These are phyloP conservation scores for Lentinula detonsa DNA, from an alignment of 768 basidiomycete genomes.

Conservation along the genomic window DNA sequence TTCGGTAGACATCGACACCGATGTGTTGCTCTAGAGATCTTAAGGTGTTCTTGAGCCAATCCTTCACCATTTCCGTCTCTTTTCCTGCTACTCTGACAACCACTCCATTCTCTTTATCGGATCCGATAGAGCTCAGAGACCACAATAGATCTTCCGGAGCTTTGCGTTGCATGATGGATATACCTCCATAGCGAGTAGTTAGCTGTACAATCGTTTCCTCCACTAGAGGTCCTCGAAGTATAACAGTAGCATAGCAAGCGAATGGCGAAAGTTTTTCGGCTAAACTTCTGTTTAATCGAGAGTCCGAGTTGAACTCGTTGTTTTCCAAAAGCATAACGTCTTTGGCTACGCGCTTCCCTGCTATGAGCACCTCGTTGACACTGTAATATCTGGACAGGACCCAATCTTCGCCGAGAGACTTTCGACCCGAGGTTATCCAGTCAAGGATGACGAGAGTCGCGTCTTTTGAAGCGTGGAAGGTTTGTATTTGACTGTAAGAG, in stretches of 20 bases:
- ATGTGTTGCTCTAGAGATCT: constrained; percentile 42
- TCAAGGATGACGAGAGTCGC: constrained; percentile 76
- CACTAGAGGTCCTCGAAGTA: constrained; percentile 70
- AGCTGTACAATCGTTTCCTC: constrained; percentile 43
- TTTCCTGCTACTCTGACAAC: constrained; percentile 71
- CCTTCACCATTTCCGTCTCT: constrained; percentile 70
- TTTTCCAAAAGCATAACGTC: constrained; percentile 76
- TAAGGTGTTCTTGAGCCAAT: constrained; percentile 61
- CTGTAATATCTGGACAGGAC: constrained; percentile 80
- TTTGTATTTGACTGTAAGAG: constrained; percentile 79
- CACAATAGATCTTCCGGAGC: constrained; percentile 67
- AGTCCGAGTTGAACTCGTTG: constrained; percentile 11
- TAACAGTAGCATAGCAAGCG: constrained; percentile 82
- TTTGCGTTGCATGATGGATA: constrained; percentile 58
- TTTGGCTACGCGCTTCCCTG: constrained; percentile 58
- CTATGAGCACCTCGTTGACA: constrained; percentile 74
- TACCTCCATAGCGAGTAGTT: constrained; percentile 38
- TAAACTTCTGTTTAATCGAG: constrained; percentile 40
- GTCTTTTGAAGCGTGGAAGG: constrained; percentile 54
- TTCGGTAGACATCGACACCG: constrained; percentile 60
- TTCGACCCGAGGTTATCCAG: constrained; percentile 89
- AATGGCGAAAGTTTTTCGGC: constrained; percentile 69
- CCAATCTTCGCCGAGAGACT: constrained; percentile 84
- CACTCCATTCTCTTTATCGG: constrained; percentile 33
- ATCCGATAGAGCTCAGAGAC: constrained; percentile 61